A percentile compares a stretch with the other conserved stretches of the same genome.
Conservation (phyloP, 2,329 filamentous ascomycete species). For the Calonectria henricotiae region DNA sequence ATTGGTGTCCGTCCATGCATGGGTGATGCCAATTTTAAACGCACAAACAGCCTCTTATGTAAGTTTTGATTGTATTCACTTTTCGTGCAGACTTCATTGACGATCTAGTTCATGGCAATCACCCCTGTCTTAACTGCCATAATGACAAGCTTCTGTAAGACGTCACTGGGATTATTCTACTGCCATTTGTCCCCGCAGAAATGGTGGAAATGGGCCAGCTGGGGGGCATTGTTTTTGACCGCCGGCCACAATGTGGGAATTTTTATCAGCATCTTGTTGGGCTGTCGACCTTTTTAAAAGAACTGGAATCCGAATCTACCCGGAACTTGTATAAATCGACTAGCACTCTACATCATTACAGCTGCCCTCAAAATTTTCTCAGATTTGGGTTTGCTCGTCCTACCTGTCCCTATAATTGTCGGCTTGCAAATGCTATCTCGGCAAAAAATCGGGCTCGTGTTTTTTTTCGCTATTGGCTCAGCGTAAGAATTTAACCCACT, state of each 20-base stretch:
- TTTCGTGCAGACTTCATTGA: constrained; percentile 46
- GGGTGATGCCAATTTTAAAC: constrained; percentile 43
- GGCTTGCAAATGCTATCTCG: constrained; percentile 61
- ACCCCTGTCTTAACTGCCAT: constrained; percentile 54
- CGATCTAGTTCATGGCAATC: constrained; percentile 52
- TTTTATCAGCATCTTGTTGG: constrained; percentile 56
- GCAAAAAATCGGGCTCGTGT: constrained; percentile 62
- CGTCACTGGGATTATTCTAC: background rate
- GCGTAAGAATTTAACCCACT: background rate
- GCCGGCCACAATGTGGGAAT: constrained; percentile 28
- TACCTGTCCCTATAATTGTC: constrained; percentile 64
- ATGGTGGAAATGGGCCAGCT: constrained; percentile 8
- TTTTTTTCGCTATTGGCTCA: constrained; percentile 62
- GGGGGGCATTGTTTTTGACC: background rate
- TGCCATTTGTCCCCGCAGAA: background rate
- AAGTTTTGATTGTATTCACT: constrained; percentile 30
- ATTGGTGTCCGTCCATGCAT: constrained; percentile 42
- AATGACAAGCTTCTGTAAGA: constrained; percentile 11
- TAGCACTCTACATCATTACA: constrained; percentile 64
- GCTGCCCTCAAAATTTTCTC: constrained; percentile 64
- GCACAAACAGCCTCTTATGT: constrained; percentile 32
- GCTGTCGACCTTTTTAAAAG: constrained; percentile 37
- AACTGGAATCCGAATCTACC: constrained; percentile 51
- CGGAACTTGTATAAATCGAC: constrained; percentile 62
- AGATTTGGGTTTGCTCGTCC: constrained; percentile 63